Evolutionary conservation across 441 rosid species (phyloP).

Genomic region (Populus tomentosa): DNA sequence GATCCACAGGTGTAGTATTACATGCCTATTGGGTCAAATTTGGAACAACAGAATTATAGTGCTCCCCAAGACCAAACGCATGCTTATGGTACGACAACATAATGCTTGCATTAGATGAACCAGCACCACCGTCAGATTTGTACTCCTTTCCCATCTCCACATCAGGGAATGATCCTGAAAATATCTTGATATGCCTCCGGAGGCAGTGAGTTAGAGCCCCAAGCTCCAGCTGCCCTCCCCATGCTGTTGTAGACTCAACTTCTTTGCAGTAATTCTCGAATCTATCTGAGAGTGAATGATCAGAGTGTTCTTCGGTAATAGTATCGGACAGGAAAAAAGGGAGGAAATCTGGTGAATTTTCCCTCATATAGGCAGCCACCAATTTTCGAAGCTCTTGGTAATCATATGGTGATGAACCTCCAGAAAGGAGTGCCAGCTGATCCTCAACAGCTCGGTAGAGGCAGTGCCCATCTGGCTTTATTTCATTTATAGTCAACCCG

Average conservation of each 20-base stretch:
- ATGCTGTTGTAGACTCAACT: conserved; percentile 77
- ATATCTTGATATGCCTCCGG: conserved; percentile 62
- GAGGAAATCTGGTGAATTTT: conserved; percentile 49
- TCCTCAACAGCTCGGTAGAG: conserved; percentile 88
- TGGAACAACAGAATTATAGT: conserved; percentile 64
- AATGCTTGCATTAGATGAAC: conserved; percentile 31
- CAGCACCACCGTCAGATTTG: conserved; percentile 30
- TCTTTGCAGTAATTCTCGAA: conserved; percentile 80
- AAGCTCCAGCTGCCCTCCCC: conserved; percentile 93
- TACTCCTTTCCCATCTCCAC: conserved; percentile 96
- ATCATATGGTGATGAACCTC: conserved; percentile 59
- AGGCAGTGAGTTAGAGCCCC: conserved; percentile 79
- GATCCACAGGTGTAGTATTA: background rate
- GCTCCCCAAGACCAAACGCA: conserved; percentile 90
- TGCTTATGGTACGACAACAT: conserved; percentile 70
- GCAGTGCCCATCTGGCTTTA: conserved; percentile 89
- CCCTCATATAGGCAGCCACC: conserved; percentile 85
- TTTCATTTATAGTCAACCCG: conserved; percentile 61
- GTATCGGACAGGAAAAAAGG: conserved; percentile 69
- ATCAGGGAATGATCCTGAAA: conserved; percentile 81
- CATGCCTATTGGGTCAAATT: conserved; percentile 21
- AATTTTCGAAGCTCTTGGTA: conserved; percentile 66
- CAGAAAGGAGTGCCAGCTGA: conserved; percentile 58
- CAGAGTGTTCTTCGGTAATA: conserved; percentile 28
- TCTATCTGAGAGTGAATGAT: conserved; percentile 42